These are phyloP conservation scores for Colletotrichum siamense DNA, from an alignment of 2,329 filamentous ascomycete species.

Conservation along the genomic window DNA sequence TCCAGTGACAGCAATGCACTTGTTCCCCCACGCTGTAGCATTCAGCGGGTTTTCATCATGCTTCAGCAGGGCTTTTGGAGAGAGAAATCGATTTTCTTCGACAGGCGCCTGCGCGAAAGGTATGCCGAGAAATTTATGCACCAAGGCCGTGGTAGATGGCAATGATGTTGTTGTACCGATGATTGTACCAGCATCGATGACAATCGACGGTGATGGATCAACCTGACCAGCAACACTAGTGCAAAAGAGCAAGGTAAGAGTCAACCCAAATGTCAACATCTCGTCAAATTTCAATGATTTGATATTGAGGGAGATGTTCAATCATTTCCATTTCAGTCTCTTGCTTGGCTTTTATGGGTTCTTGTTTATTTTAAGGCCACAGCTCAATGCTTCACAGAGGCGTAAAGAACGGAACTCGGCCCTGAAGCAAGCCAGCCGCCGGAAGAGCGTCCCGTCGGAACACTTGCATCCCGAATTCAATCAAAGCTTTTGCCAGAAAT, in stretches of 20 bases:
- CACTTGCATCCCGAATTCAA: background rate
- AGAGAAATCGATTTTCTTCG: background rate
- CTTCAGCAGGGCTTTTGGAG: background rate
- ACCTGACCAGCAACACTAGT: background rate
- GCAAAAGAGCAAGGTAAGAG: background rate
- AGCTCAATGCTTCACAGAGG: background rate
- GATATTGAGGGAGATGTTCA: background rate
- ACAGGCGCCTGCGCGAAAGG: constrained; percentile 32
- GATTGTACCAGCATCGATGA: background rate
- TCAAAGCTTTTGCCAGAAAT: background rate
- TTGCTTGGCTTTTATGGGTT: background rate
- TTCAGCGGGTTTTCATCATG: background rate
- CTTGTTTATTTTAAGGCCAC: background rate
- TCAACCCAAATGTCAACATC: background rate
- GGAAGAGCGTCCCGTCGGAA: background rate
- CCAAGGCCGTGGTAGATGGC: background rate
- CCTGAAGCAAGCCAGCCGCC: background rate
- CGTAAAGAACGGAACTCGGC: background rate
- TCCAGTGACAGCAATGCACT: background rate
- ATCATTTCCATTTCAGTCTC: background rate
- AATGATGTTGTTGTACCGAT: background rate
- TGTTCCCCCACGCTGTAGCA: background rate
- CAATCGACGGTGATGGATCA: background rate
- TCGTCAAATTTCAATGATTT: background rate
- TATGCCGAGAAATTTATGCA: constrained; percentile 35